phyloP scores from a whole-genome alignment of 176 grass and related monocot genomes.

The Phragmites australis region DNA sequence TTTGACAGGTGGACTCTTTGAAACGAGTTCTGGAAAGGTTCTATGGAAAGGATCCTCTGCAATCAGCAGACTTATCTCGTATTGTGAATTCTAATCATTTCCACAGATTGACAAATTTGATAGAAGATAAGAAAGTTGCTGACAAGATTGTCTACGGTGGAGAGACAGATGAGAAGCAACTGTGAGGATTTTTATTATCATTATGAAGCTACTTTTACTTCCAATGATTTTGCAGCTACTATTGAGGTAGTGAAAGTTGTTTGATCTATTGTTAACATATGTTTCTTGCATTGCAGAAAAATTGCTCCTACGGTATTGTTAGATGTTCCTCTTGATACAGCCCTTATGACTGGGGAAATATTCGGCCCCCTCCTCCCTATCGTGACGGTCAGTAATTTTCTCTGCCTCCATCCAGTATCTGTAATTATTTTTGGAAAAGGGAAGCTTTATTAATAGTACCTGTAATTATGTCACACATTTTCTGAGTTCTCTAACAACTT shows the following conservation, averaged over 20 bases:
- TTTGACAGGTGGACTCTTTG: conserved; percentile 63
- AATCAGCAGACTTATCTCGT: conserved; percentile 74
- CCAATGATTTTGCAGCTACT: neutral
- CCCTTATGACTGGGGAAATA: conserved; percentile 70
- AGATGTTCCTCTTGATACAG: conserved; percentile 71
- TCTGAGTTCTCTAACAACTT: neutral
- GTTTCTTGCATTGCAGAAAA: conserved; percentile 55
- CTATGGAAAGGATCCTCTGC: conserved; percentile 76
- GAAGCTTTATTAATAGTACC: too few species aligned
- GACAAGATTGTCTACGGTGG: conserved; percentile 76
- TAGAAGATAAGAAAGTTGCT: conserved; percentile 71
- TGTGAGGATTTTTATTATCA: conserved; percentile 50
- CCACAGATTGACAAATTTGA: conserved; percentile 46
- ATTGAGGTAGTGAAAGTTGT: neutral
- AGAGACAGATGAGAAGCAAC: conserved; percentile 52
- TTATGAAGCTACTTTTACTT: neutral
- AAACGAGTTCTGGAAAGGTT: conserved; percentile 71
- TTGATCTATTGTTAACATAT: neutral
- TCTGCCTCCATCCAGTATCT: neutral
- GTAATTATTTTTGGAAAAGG: too few species aligned
- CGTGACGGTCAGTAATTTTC: conserved; percentile 56
- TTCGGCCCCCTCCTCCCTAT: conserved; percentile 92
- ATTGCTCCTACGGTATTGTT: conserved; percentile 73
- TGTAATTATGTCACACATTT: neutral
- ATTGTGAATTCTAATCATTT: conserved; percentile 83